A percentile compares a stretch with the other conserved stretches of the same genome.
phyloP scores from a whole-genome alignment of 768 basidiomycete species.

The Tricholoma flavovirens region DNA sequence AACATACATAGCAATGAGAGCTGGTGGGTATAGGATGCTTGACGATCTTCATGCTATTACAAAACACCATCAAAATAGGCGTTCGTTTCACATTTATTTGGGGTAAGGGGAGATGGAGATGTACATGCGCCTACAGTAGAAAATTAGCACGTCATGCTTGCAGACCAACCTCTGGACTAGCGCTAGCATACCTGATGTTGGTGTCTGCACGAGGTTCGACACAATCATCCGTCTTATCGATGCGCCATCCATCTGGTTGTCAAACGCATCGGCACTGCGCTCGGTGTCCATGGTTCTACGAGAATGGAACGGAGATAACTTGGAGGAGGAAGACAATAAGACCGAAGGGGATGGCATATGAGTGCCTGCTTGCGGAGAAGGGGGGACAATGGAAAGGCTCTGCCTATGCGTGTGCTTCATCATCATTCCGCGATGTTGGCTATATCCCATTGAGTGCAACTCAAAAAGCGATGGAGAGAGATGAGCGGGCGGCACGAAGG shows the following conservation, averaged over 20 bases:
- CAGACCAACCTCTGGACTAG: neutral
- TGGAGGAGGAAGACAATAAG: slow-evolving; percentile 3
- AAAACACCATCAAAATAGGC: slow-evolving; percentile 21
- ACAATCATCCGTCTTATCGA: slow-evolving; percentile 32
- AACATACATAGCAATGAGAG: neutral
- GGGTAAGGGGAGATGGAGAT: neutral
- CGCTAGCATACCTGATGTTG: slow-evolving; percentile 10
- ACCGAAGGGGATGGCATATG: slow-evolving; percentile 4
- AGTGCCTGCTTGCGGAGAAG: slow-evolving; percentile 11
- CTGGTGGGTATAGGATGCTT: neutral
- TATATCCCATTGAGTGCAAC: slow-evolving; percentile 17
- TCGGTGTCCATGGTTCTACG: neutral
- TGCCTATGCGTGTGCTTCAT: slow-evolving; percentile 6
- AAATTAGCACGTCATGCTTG: neutral
- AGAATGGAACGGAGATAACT: neutral
- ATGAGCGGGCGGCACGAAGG: slow-evolving; percentile 19
- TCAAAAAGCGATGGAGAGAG: slow-evolving; percentile 28
- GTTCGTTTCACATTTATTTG: slow-evolving; percentile 8
- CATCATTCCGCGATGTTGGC: slow-evolving; percentile 11
- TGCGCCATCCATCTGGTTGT: slow-evolving; percentile 23
- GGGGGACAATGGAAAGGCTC: slow-evolving; percentile 15
- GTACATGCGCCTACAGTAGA: neutral
- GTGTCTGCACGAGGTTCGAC: slow-evolving; percentile 23
- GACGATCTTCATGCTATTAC: neutral
- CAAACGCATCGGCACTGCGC: neutral